Percentiles rank a stretch among this genome's conserved stretches.
phyloP scores from a whole-genome alignment of 352 stramenopile species.

The Blastocystis sp. region DNA sequence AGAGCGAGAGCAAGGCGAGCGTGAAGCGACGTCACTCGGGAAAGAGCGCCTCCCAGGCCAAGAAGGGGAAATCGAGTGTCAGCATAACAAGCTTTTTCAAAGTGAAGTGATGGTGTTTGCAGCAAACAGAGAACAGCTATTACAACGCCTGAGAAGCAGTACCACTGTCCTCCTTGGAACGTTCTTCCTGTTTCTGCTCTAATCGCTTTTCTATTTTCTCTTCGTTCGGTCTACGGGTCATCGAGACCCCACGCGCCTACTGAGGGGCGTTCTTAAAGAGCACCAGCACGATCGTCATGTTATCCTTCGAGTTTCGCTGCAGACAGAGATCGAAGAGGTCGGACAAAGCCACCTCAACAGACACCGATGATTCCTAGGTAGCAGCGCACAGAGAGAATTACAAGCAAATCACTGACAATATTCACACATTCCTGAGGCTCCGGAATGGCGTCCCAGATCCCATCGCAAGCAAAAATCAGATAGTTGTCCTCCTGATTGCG shows the following conservation, averaged over 20 bases:
- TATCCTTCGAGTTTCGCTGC: constrained; percentile 65
- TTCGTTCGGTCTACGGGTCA: constrained; percentile 37
- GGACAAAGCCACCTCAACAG: neutral
- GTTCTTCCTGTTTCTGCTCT: neutral
- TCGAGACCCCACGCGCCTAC: neutral
- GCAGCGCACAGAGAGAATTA: constrained; percentile 68
- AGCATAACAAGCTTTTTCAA: neutral
- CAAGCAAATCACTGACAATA: constrained; percentile 70
- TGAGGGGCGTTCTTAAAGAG: constrained; percentile 64
- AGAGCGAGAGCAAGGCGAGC: neutral
- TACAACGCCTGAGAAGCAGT: neutral
- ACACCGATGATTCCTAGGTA: constrained; percentile 5
- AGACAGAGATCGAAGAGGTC: constrained; percentile 66
- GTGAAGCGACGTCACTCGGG: neutral
- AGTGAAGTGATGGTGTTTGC: no score
- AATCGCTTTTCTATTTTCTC: neutral
- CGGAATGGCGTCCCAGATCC: constrained; percentile 85
- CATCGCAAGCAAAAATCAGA: constrained; percentile 81
- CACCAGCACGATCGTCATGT: constrained; percentile 68
- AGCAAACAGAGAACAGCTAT: neutral
- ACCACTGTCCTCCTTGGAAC: neutral
- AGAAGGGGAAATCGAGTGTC: neutral
- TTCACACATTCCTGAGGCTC: constrained; percentile 69
- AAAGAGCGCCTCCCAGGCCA: neutral
- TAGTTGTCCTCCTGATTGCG: constrained; percentile 77